Base-by-base conservation (phyloP, 805 yeast genomes). In the Hanseniaspora lachancei region DNA sequence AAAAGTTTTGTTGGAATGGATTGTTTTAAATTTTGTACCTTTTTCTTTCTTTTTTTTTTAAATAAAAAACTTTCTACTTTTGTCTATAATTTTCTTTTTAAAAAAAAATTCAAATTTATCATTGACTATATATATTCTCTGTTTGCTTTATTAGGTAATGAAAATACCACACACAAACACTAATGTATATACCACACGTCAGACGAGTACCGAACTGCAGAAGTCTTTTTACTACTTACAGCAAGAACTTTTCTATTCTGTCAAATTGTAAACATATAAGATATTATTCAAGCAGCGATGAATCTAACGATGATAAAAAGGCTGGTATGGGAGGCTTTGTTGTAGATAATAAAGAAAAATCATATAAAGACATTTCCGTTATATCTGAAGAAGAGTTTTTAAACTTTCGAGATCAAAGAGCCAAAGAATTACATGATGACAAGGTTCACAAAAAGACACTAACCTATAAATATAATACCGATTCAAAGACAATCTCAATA, bases 291-390 rank as follows among this genome's bases (percentile, higher is more conserved):
- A 34, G 15, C n/a, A 44, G 15, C 2, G 21, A n/a, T 29, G 35
- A 9, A 6, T 36, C 20, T 18, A 27, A 46, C 3, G 21, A 46
- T 13, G 49, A 21, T 20, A 29, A 24, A 8, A 21, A 32, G 39
- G 21, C 27, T 46, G 56, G 56, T 2, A 46, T 53, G 56, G 46
- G 40, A 12, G 56, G 56, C 2, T 46, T 23, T 32, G 35, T 53
- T 2, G 56, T 53, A 2, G 47, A 53, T 36, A 49, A 44, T 36
- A 6, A n/a, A 8, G 49, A 46, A 12, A 2, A 21, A 9, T 29
- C 27, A 10, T 29, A 46, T 27, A 20, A 46, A 10, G 35, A 46
- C n/a, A 29, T 46, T 16, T 46, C 49, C 1, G 49, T 46, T 18
- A 20, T 46, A 12, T 32, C 49, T 18, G 29, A 9, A 10, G 27